These are phyloP conservation scores for Sclerotinia spermophila DNA, from an alignment of 2,329 filamentous ascomycete species.

Conservation along the genomic window DNA sequence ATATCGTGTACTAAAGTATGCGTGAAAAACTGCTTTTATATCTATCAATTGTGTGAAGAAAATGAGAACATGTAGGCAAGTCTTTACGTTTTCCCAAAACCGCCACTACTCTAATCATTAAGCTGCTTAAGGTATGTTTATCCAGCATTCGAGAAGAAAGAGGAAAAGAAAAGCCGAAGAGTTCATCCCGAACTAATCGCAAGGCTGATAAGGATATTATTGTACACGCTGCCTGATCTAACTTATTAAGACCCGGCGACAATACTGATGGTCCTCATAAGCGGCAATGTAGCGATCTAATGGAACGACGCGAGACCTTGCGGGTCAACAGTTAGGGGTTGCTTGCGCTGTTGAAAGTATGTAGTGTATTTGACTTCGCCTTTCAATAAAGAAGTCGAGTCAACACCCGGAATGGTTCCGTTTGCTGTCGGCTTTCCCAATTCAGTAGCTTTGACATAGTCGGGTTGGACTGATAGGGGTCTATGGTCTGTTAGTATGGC, in stretches of 20 bases:
- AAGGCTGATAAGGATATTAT: conserved; percentile 10
- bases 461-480: conserved; percentile 43
- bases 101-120: not conserved
- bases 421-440: conserved; percentile 43
- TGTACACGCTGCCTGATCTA: not conserved
- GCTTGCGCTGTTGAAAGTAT: conserved; percentile 40
- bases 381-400: conserved; percentile 42
- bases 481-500: conserved; percentile 34
- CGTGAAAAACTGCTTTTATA: not conserved
- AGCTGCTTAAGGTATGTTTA: conserved; percentile 12
- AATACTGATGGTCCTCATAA: not conserved
- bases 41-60: not conserved
- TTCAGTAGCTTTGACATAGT: conserved; percentile 36
- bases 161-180: conserved; percentile 4
- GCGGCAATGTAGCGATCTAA: conserved; percentile 11
- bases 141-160: conserved; percentile 5
- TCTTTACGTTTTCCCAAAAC: not conserved
- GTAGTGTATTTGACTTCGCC: conserved; percentile 44
- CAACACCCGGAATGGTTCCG: conserved; percentile 42
- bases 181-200: not conserved
- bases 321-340: conserved; percentile 29
- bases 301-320: conserved; percentile 34
- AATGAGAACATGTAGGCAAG: not conserved
- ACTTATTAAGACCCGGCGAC: conserved; percentile 3
- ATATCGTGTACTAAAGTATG: not conserved